Base-by-base conservation (phyloP, 2,329 filamentous ascomycete genomes). In the Cytospora mali region DNA sequence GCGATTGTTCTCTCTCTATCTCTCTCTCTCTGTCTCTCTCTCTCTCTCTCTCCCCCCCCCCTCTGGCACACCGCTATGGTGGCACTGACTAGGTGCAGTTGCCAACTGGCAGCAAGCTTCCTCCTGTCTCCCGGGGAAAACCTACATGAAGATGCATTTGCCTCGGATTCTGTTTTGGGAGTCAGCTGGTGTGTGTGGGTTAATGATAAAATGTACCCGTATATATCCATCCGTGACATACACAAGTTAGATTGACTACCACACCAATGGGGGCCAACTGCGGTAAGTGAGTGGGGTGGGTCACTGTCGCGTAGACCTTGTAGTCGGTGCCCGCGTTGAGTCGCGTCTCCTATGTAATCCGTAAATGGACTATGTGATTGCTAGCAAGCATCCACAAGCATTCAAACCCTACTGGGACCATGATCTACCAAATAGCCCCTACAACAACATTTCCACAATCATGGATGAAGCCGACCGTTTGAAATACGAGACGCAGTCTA, bases 381-480 rank as follows among this genome's bases (percentile, higher is more conserved):
- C n/a, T n/a, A 46, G n/a, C 33, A 14, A 18, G 13, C 39, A 7
- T 23, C 42, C 42, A 21, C 39, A 4, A 42, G n/a, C 18, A 42
- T 16, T 2, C 18, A n/a, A 42, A 21, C 7, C 6, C 42, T 1
- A 46, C 11, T 13, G 42, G 23, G 42, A 21, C 11, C 49, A 57
- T 62, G 60, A 46, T 53, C n/a, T 57, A 27, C 27, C 50, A 21
- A 39, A n/a, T 42, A 28, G 10, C 27, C n/a, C n/a, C 2, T 46
- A 33, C 6, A 23, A 3, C 58, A 60, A 35, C 58, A 49, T 28
- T 6, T 21, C 31, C 57, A 35, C n/a, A 62, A 48, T 35, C 48
- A 85, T 86, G 83, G 81, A 85, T 65, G 75, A 79, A 27, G 69
- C 68, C 14, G 74, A 76, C 21, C 80, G 72, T 70, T 70, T 73